A percentile compares a stretch with the other conserved stretches of the same genome.
Evolutionary conservation across 345 rosid genomes (phyloP).

Genomic region (Dovyalis caffra): DNA sequence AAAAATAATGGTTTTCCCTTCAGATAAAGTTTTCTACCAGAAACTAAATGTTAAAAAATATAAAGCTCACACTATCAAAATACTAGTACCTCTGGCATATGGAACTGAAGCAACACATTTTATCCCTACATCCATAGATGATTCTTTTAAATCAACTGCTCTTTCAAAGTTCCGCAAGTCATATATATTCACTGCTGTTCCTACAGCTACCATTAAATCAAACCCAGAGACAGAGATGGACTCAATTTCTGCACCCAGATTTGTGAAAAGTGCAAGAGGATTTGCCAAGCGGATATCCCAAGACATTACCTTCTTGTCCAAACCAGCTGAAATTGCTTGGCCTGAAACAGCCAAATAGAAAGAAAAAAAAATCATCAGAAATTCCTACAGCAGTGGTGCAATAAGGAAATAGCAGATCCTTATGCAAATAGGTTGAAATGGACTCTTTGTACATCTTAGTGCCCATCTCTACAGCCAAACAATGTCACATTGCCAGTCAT

Average conservation of each 20-base stretch:
- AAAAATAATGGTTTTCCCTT: not conserved
- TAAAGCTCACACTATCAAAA: constrained; percentile 3
- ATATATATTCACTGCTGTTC: constrained; percentile 50
- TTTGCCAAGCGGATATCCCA: constrained; percentile 63
- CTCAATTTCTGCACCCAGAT: constrained; percentile 46
- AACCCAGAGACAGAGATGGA: constrained; percentile 68
- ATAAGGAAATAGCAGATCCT: not conserved
- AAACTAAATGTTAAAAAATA: not conserved
- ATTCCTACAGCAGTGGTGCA: not conserved
- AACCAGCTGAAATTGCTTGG: constrained; percentile 64
- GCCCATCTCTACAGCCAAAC: not conserved
- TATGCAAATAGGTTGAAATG: not conserved
- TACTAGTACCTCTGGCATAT: constrained; percentile 51
- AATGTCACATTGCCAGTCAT: not conserved
- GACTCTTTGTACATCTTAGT: not conserved
- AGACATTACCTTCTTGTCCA: constrained; percentile 67
- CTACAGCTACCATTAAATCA: constrained; percentile 61
- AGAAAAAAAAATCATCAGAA: not conserved
- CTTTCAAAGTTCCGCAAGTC: constrained; percentile 65
- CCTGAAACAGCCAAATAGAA: constrained; percentile 40
- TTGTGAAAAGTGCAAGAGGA: constrained; percentile 23
- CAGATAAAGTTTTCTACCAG: not conserved
- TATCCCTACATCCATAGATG: constrained; percentile 47
- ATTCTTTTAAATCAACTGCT: constrained; percentile 49
- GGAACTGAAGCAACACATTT: constrained; percentile 54